Evolutionary conservation across 306 rosid species (phyloP), one percentile per base, ranked within the genome.

Genomic region (Potentilla sterilis): DNA sequence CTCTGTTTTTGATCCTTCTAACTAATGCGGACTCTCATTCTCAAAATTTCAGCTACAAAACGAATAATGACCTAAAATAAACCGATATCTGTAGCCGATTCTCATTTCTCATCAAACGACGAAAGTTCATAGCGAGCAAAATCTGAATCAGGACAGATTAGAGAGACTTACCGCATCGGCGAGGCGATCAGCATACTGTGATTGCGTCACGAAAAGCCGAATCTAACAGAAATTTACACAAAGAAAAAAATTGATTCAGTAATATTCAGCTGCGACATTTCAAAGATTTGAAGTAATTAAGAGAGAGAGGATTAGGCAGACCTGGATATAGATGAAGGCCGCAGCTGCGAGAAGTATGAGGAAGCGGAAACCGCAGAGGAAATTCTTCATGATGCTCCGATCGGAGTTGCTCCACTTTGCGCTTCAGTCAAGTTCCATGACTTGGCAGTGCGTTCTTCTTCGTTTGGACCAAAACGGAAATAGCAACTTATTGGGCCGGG

Each of bases 301-400:
- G 62, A 51, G 46, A 73, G 41, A 68, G 69, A 75, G 16, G 57
- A 73, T 4, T 41, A 72, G 66, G 40, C 7, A 43, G 12, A 93
- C 97, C 97, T 94, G 98, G 80, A 94, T 87, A 72, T 86, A 92
- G 95, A 94, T 86, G 89, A 91, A 94, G 69, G 85, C 88, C 46
- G 64, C 85, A 24, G 97, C 95, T 15, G 97, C 96, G 64, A 91
- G 68, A 44, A 94, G 76, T 34, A 94, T 92, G 66, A 91, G 93
- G 76, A 94, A 78, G 67, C 98, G 96, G 82, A 86, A 94, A 85
- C 91, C 98, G 81, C 95, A 91, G 69, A 85, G 67, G 32, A 86
- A n/a, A 69, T 72, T 91, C 41, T 83, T 90, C 97, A 90, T 91
- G 59, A 46, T 28, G 74, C 76, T 75, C 69, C 54, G 40, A 37